These are phyloP conservation scores for Candida sphagnicola DNA, from an alignment of 805 yeast species.

Conservation along the genomic window DNA sequence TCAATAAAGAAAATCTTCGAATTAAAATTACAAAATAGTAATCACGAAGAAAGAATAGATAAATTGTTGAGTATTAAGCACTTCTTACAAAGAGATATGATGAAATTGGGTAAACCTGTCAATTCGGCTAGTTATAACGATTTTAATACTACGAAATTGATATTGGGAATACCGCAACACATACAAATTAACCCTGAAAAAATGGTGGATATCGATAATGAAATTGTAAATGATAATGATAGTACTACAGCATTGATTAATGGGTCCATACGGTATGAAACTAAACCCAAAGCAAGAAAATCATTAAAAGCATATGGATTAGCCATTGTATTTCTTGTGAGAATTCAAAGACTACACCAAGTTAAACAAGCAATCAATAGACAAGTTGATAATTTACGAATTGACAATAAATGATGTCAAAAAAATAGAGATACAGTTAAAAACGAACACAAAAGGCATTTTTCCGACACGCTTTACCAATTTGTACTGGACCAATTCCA, in stretches of 20 bases:
- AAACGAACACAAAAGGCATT: no score
- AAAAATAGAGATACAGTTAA: no score
- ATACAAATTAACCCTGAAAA: no score
- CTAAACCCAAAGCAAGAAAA: neutral
- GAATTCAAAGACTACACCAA: constrained; percentile 7
- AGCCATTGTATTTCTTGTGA: constrained; percentile 11
- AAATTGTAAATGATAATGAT: neutral
- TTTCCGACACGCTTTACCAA: no score
- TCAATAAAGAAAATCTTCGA: neutral
- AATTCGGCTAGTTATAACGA: neutral
- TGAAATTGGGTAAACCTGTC: neutral
- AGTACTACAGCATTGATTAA: neutral
- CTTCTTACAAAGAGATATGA: neutral
- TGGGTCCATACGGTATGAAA: neutral
- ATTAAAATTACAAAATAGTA: constrained; percentile 1
- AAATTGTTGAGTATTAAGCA: neutral
- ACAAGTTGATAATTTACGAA: neutral
- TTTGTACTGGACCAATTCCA: no score
- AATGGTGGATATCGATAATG: neutral
- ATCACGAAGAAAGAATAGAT: neutral
- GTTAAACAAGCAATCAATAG: neutral
- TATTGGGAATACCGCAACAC: neutral
- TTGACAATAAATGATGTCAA: neutral
- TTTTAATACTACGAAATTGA: neutral
- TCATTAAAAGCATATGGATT: constrained; percentile 9